These are phyloP conservation scores for Colletotrichum costaricense DNA, from an alignment of 2,329 filamentous ascomycete species.

Conservation along the genomic window DNA sequence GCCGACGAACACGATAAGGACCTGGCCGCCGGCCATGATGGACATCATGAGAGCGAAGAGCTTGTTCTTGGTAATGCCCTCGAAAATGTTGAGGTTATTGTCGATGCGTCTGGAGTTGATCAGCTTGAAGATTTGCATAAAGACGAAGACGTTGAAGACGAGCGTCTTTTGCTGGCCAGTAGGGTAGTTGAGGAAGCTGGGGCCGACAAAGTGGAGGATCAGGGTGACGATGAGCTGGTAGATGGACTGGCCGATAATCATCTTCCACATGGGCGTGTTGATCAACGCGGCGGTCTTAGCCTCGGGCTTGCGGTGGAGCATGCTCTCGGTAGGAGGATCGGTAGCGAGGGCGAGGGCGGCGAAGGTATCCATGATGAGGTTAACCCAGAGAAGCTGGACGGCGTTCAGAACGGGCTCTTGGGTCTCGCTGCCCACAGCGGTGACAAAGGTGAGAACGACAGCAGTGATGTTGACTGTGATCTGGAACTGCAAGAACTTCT, in stretches of 20 bases:
- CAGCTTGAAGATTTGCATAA: constrained; percentile 87
- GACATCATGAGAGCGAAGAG: constrained; percentile 77
- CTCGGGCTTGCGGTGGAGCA: constrained; percentile 79
- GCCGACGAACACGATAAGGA: constrained; percentile 79
- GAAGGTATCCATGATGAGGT: constrained; percentile 88
- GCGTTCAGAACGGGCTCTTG: constrained; percentile 78
- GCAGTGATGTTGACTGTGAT: constrained; percentile 84
- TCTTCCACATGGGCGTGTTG: constrained; percentile 86
- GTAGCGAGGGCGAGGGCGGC: constrained; percentile 81
- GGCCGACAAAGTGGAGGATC: constrained; percentile 74
- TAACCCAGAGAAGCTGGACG: constrained; percentile 87
- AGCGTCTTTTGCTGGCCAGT: constrained; percentile 65
- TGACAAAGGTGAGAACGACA: constrained; percentile 81
- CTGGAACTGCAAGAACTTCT: constrained; percentile 74
- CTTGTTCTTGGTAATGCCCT: constrained; percentile 74
- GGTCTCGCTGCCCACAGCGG: constrained; percentile 72
- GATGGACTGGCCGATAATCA: constrained; percentile 85
- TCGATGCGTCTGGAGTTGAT: constrained; percentile 81
- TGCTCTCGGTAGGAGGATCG: constrained; percentile 75
- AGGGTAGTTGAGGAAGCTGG: constrained; percentile 63
- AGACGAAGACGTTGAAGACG: constrained; percentile 86
- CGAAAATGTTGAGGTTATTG: constrained; percentile 81
- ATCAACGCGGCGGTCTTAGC: constrained; percentile 80
- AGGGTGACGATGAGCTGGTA: constrained; percentile 79
- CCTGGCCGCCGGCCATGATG: constrained; percentile 78